These are phyloP conservation scores for Ceratocystis lukuohia DNA, from an alignment of 2,329 filamentous ascomycete species.

Conservation along the genomic window DNA sequence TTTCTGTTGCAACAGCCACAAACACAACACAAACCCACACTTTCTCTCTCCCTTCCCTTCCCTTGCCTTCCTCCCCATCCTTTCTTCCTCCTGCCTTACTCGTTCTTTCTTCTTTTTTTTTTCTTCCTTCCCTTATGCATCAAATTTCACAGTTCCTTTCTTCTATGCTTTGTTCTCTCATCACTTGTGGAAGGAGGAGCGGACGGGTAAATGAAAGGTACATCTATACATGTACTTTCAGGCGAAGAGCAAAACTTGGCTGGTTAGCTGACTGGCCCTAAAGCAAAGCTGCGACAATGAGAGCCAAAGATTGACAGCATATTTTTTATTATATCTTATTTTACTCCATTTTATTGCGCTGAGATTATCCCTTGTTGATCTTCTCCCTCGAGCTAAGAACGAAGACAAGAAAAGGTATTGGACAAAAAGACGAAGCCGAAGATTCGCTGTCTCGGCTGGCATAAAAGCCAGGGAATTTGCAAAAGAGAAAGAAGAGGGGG, in stretches of 20 bases:
- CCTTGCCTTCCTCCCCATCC: background rate
- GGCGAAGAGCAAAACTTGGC: no score
- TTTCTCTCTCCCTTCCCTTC: background rate
- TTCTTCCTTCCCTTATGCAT: background rate
- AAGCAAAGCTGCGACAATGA: background rate
- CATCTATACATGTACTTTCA: background rate
- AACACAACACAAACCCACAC: background rate
- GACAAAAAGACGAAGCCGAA: background rate
- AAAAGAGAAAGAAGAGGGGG: background rate
- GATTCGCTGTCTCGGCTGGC: constrained; percentile 4
- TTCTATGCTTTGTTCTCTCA: background rate
- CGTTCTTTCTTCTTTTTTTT: background rate
- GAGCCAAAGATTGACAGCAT: background rate
- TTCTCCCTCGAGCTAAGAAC: background rate
- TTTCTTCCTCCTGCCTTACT: background rate
- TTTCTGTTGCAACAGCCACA: background rate
- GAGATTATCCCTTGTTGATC: background rate
- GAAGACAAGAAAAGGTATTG: background rate
- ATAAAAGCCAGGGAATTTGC: background rate
- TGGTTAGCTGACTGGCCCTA: no score
- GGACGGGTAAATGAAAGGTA: background rate
- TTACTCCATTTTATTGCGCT: no score
- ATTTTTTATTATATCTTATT: background rate
- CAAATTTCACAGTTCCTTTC: background rate
- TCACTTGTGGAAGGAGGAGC: background rate